A percentile compares a stretch with the other conserved stretches of the same genome.
These are phyloP conservation scores for Arthrobotrys sphaeroides DNA, from an alignment of 2,329 filamentous ascomycete species.

Conservation along the genomic window DNA sequence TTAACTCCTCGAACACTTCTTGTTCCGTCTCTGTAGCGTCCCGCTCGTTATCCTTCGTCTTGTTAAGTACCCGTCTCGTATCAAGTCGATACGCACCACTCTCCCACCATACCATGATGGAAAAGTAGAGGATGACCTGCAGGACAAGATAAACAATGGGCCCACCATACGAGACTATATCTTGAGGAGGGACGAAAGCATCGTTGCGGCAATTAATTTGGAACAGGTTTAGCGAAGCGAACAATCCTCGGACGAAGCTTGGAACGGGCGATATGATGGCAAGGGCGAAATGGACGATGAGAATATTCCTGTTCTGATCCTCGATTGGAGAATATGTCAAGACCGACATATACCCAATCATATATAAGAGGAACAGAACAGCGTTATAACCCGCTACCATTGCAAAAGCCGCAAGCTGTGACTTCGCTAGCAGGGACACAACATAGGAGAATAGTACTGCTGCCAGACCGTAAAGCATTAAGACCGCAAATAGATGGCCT, in stretches of 20 bases:
- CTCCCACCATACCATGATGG: conserved; percentile 80
- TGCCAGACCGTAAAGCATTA: conserved; percentile 81
- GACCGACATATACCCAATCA: conserved; percentile 76
- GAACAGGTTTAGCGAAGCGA: conserved; percentile 83
- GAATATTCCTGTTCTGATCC: conserved; percentile 73
- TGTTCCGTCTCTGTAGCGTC: conserved; percentile 63
- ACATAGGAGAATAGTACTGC: conserved; percentile 81
- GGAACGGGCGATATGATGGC: conserved; percentile 79
- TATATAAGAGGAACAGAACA: conserved; percentile 74
- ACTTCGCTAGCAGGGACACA: conserved; percentile 79
- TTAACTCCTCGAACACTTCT: conserved; percentile 73
- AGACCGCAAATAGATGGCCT: conserved; percentile 81
- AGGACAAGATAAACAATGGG: conserved; percentile 83
- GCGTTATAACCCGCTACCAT: conserved; percentile 81
- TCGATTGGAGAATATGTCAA: conserved; percentile 78
- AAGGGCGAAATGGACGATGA: conserved; percentile 78
- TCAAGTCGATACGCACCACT: conserved; percentile 69
- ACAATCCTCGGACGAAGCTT: conserved; percentile 76
- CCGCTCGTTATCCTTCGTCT: conserved; percentile 62
- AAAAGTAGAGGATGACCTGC: conserved; percentile 76
- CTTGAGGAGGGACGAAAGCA: conserved; percentile 72
- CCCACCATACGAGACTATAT: conserved; percentile 78
- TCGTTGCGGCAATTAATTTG: conserved; percentile 77
- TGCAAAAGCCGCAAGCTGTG: conserved; percentile 84
- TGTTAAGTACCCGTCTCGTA: conserved; percentile 61